Base-by-base conservation (phyloP, 495 filamentous ascomycete species). In the Darksidea phi region DNA sequence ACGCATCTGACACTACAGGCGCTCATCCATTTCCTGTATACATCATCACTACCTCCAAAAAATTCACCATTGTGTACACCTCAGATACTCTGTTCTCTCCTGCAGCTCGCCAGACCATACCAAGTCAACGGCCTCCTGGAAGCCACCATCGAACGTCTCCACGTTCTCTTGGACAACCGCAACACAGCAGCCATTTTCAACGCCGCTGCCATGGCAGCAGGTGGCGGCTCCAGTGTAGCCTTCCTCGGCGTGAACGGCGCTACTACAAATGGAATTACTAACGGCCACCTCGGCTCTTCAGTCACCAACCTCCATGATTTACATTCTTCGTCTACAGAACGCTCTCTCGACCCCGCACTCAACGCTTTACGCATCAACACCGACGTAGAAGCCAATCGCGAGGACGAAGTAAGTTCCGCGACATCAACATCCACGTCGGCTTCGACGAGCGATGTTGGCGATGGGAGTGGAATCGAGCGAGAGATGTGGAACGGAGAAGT, bases 151-250 rank as follows among this genome's bases (percentile, higher is more conserved):
- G 90, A 96, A 71, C 87, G 93, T 18, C 84, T 98, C 6, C 94
- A 98, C 70, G 84, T 88, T 54, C 83, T 93, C 7, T 85, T 98
- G 2, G 95, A 98, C 67, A 90, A 86, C 12, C 82, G 91, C 48
- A 98, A 97, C 69, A 92, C 94, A 0, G 95, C 94, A 0, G 94
- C 95, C 15, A 90, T 97, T 13, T 98, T 97, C 81, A 98, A 98
- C 64, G 94, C 95, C 0, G 91, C 93, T 0, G 94, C 94, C 48
- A 97, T 97, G 94, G 95, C 93, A 2, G 95, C 95, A 7, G 94
- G 95, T 0, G 91, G 93, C 24, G 94, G 95, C 1, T 79, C 89
- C 1, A 88, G 87, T 53, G 70, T 74, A 15, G 62, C 66, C 11
- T 76, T 75, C 59, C 47, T 66, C 0, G 62, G 68, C 13, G 54